Evolutionary conservation across 1,139 yeast species (phyloP).

Genomic region (Wickerhamomyces sp.): DNA sequence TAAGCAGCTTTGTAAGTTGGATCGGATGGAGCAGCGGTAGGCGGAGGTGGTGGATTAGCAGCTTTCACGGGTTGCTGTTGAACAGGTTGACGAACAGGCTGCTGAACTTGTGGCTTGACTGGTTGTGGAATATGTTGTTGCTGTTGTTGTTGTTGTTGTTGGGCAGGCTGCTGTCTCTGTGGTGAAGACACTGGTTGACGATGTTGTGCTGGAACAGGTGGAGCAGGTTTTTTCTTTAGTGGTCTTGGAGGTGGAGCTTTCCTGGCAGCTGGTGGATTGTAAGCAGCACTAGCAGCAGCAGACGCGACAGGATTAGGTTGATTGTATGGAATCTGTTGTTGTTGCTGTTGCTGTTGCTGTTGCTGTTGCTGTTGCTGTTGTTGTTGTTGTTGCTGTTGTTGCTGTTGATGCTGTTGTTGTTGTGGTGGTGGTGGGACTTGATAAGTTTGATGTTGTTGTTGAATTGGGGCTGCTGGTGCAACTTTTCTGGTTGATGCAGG

Average conservation of each 20-base stretch:
- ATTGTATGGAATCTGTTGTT: slow-evolving; percentile 3
- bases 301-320: slow-evolving; percentile 19
- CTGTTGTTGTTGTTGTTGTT: slow-evolving; percentile 9
- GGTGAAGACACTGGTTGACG: slow-evolving; percentile 2
- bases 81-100: slow-evolving; percentile 5
- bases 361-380: slow-evolving; percentile 2
- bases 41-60: slow-evolving; percentile 45
- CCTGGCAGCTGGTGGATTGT: slow-evolving; percentile 19
- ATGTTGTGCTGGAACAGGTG: slow-evolving; percentile 17
- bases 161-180: slow-evolving; percentile 10
- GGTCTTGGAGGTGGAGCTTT: slow-evolving; percentile 27
- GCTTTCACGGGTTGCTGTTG: slow-evolving; percentile 19
- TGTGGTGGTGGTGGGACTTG: slow-evolving; percentile 10
- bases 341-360: slow-evolving; percentile 4
- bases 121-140: slow-evolving; percentile 9
- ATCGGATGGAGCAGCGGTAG: slow-evolving; percentile 52
- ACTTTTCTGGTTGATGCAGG: slow-evolving; percentile 17
- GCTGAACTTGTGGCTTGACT: slow-evolving; percentile 14
- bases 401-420: slow-evolving; percentile 20
- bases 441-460: slow-evolving; percentile 8
- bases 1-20: slow-evolving; percentile 86
- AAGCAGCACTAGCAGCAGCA: slow-evolving; percentile 26
- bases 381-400: slow-evolving; percentile 14
- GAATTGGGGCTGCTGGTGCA: slow-evolving; percentile 24
- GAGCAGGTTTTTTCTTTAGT: slow-evolving; percentile 28